phyloP scores from a whole-genome alignment of 805 yeast genomes.

The Saccharomycopsis malanga region DNA sequence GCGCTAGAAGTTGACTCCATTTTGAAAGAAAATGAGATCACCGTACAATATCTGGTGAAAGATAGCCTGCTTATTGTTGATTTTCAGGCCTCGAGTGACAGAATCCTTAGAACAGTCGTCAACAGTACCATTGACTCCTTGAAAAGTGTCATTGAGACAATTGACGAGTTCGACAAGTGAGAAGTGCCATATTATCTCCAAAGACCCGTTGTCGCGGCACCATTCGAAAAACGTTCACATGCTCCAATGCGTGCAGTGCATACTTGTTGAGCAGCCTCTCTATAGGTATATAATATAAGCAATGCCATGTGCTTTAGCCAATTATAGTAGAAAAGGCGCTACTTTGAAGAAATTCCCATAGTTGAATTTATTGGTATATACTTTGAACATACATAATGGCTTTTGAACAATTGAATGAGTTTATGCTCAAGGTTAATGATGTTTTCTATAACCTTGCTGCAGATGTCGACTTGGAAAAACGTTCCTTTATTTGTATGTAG shows the following conservation, averaged over 20 bases:
- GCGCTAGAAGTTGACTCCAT: constrained; percentile 62
- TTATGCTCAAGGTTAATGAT: neutral
- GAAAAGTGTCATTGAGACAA: constrained; percentile 58
- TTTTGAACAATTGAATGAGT: too few relatives aligned
- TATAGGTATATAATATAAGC: too few relatives aligned
- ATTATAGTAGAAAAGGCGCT: too few relatives aligned
- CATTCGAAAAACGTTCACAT: too few relatives aligned
- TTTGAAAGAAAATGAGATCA: constrained; percentile 49
- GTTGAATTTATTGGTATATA: too few relatives aligned
- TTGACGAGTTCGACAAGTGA: constrained; percentile 47
- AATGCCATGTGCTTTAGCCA: too few relatives aligned
- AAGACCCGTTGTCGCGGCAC: too few relatives aligned
- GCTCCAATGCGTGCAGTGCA: too few relatives aligned
- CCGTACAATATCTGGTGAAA: constrained; percentile 32
- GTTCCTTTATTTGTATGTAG: constrained; percentile 23
- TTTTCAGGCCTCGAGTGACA: constrained; percentile 50
- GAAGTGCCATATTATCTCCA: constrained; percentile 1
- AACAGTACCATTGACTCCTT: constrained; percentile 61
- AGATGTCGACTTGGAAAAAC: constrained; percentile 25
- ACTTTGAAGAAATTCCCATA: too few relatives aligned
- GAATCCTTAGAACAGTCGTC: constrained; percentile 64
- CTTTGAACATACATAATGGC: too few relatives aligned
- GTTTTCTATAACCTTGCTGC: constrained; percentile 24
- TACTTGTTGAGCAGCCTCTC: too few relatives aligned
- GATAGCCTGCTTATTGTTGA: constrained; percentile 32